Conservation (phyloP, 345 rosid species). For the Microcos paniculata region DNA sequence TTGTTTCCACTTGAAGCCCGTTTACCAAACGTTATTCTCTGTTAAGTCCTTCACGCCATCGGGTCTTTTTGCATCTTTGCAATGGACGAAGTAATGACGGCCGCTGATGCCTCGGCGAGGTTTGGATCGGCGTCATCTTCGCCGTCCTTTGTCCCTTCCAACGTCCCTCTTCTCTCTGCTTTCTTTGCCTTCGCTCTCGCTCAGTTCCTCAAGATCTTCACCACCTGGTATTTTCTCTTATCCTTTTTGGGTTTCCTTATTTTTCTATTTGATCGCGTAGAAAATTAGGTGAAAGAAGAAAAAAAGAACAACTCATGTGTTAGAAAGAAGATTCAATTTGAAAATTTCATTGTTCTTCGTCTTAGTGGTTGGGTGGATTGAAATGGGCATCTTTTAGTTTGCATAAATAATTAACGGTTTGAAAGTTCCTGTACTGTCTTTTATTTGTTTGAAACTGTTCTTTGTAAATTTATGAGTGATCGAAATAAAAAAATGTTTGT, state of each 20-base stretch:
- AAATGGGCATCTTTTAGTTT: neutral
- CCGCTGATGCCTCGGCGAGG: constrained; percentile 42
- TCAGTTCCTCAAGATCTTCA: constrained; percentile 57
- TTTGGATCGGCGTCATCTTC: constrained; percentile 32
- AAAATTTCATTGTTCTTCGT: neutral
- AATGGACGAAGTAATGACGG: constrained; percentile 50
- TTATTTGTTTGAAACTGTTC: neutral
- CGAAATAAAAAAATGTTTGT: neutral
- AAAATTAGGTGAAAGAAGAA: neutral
- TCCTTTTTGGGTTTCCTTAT: neutral
- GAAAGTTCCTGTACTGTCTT: neutral
- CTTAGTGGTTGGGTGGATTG: neutral
- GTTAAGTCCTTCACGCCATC: neutral
- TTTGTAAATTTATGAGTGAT: neutral
- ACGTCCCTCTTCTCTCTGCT: constrained; percentile 49
- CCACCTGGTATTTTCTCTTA: constrained; percentile 38
- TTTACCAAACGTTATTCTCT: neutral
- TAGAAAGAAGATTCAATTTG: neutral
- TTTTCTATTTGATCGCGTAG: neutral
- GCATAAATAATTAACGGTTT: neutral
- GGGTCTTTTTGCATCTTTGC: constrained; percentile 24
- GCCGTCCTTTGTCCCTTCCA: constrained; percentile 34
- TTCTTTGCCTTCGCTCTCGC: constrained; percentile 48
- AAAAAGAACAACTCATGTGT: neutral
- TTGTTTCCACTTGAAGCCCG: neutral